Evolutionary conservation across 1,139 yeast species (phyloP).

Genomic region (Blastobotrys elegans): DNA sequence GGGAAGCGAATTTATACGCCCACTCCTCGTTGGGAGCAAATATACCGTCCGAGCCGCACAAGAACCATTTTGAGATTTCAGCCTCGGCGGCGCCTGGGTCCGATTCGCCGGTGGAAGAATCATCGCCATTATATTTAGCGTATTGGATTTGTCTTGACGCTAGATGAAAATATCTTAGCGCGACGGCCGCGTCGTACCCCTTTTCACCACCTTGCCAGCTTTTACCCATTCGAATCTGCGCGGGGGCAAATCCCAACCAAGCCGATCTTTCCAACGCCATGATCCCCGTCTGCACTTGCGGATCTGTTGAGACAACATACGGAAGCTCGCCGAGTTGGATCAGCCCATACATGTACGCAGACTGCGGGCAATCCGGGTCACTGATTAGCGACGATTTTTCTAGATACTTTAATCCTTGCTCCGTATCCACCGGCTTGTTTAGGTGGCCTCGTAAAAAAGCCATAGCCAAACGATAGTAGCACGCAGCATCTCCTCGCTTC

Average conservation of each 20-base stretch:
- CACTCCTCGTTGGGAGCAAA: constrained; percentile 35
- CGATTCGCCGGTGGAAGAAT: constrained; percentile 13
- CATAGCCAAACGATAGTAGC: constrained; percentile 35
- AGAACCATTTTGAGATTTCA: constrained; percentile 40
- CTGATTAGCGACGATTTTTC: constrained; percentile 30
- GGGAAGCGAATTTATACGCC: constrained; percentile 36
- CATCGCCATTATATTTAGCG: constrained; percentile 22
- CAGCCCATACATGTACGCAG: constrained; percentile 36
- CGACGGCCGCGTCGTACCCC: constrained; percentile 36
- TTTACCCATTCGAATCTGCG: constrained; percentile 38
- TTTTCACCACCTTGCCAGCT: constrained; percentile 38
- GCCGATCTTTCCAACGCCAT: constrained; percentile 36
- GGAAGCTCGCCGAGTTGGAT: constrained; percentile 35
- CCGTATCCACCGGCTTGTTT: constrained; percentile 25
- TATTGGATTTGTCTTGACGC: constrained; percentile 37
- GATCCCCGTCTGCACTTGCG: constrained; percentile 24
- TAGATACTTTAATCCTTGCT: constrained; percentile 29
- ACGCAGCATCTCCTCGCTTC: constrained; percentile 33
- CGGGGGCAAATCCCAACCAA: constrained; percentile 37
- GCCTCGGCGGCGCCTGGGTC: constrained; percentile 35
- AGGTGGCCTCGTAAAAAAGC: constrained; percentile 35
- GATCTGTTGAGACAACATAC: constrained; percentile 15
- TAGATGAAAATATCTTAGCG: constrained; percentile 37
- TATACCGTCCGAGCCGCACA: constrained; percentile 34
- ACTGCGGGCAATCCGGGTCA: constrained; percentile 38